Conservation (phyloP, 1,284 basidiomycete species). For the Boletus albobrunnescens region DNA sequence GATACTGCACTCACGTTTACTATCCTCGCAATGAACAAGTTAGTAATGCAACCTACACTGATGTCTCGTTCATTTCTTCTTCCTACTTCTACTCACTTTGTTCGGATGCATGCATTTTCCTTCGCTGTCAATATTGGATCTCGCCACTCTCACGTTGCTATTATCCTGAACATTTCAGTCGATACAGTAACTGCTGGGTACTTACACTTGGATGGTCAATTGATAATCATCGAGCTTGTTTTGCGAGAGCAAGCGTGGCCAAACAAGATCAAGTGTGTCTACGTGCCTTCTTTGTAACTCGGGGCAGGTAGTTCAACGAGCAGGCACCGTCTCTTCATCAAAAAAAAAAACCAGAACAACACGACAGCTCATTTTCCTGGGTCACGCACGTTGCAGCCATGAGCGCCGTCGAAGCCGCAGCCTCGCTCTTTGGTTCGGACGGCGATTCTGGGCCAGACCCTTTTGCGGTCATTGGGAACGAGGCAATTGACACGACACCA, state of each 20-base stretch:
- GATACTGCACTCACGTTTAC: constrained; percentile 31
- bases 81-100: constrained; percentile 16
- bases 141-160: constrained; percentile 12
- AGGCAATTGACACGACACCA: constrained; percentile 28
- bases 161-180: constrained; percentile 9
- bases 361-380: constrained; percentile 8
- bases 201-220: not conserved
- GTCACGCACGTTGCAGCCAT: constrained; percentile 41
- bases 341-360: constrained; percentile 24
- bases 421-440: constrained; percentile 67
- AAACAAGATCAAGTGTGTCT: constrained; percentile 32
- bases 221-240: constrained; percentile 15
- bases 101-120: constrained; percentile 25
- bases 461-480: constrained; percentile 57
- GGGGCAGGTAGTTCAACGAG: too few species aligned
- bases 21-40: constrained; percentile 37
- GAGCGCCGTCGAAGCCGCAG: constrained; percentile 69
- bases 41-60: constrained; percentile 36
- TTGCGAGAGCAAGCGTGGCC: constrained; percentile 18
- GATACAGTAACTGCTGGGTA: not conserved
- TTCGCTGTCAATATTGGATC: constrained; percentile 35
- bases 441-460: constrained; percentile 56
- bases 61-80: constrained; percentile 14
- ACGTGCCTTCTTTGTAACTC: too few species aligned
- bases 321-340: constrained; percentile 1